Base-by-base conservation (phyloP, 208 protist genomes). In the Angomonas deanei region DNA sequence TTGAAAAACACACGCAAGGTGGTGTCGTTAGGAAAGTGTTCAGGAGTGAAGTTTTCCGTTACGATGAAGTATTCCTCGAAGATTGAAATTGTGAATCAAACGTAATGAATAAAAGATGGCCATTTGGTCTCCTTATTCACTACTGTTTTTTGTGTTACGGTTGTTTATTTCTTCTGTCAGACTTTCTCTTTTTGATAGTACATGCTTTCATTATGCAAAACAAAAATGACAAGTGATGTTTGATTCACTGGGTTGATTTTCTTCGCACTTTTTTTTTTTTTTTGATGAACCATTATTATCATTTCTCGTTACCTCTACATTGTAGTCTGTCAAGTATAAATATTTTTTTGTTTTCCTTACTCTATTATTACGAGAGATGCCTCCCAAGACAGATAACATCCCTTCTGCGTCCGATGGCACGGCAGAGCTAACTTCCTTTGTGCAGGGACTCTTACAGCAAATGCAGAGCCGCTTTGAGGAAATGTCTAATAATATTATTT, bases 381-480 rank as follows among this genome's bases (percentile, higher is more conserved):
- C 39, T 24, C 61, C 59, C 17, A 68, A 66, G 52, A 62, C n/a
- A 3, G 54, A 58, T 13, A 17, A 60, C 1, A 46, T 26, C 10
- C 49, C 60, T 21, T 61, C 28, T 52, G 36, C 30, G 58, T 64
- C 23, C 58, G 68, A 68, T 21, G 84, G 82, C 23, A 96, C 92
- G 27, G 80, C 94, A 64, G 92, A 98, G 67, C 77, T 98, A 15
- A 97, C 92, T 0, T 66, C 78, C n/a, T 97, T 96, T 56, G 93
- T 97, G 64, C 96, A 98, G 73, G 86, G 84, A 26, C 79, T 98
- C 19, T 74, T 98, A 19, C 86, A 97, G 71, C 89, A 97, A 62
- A 98, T 98, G 94, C 96, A 98, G 73, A 72, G 76, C 0, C 84
- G 94, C 49, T 98, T 98, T 70, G 90, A 97, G 66, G 92, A 97